Base-by-base conservation (phyloP, 1,284 basidiomycete species). In the Tranzscheliella williamsii region DNA sequence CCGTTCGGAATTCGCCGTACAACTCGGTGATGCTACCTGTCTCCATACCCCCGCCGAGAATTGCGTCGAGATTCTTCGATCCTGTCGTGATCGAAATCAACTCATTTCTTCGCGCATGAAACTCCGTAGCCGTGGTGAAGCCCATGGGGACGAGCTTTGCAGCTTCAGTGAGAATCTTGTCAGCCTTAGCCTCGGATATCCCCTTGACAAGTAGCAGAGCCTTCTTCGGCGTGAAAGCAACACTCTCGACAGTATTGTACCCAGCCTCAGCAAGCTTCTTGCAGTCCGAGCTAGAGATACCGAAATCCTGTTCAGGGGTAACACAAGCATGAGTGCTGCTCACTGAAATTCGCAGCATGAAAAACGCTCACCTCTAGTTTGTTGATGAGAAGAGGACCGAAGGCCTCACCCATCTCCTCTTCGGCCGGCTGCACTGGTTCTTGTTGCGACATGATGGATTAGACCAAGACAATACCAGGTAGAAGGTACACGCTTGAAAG, bases 171-270 rank as follows among this genome's bases (percentile, higher is more conserved):
- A 98, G 79, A 49, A 98, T 94, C 82, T 94, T 97, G 79, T 99
- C 95, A 2, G 94, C 95, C 78, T 98, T 99, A 68, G 88, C 85
- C 73, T 98, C 95, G 24, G 91, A 95, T 57, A 99, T 96, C 16
- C 95, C 95, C 80, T 97, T 98, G 76, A 98, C 93, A 4, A 85
- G 84, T 54, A 91, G 84, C 26, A 98, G 81, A 35, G 83, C 83
- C 81, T 98, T 98, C 84, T 96, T 97, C 7, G 95, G 91, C 1
- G 94, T 97, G 78, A 94, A 98, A 15, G 92, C 94, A 40, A 99
- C 89, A 13, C 91, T 86, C 79, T 99, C 94, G 56, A 98, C 86
- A 1, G 95, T 98, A 78, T 96, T 86, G 55, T 89, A 85, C 6
- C 95, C 95, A 15, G 89, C 89, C 50, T 95, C 91, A n/a, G 85